Percentiles rank a stretch among this genome's conserved stretches.
These are phyloP conservation scores for Colletotrichum incanum DNA, from an alignment of 2,329 filamentous ascomycete species.

Conservation along the genomic window DNA sequence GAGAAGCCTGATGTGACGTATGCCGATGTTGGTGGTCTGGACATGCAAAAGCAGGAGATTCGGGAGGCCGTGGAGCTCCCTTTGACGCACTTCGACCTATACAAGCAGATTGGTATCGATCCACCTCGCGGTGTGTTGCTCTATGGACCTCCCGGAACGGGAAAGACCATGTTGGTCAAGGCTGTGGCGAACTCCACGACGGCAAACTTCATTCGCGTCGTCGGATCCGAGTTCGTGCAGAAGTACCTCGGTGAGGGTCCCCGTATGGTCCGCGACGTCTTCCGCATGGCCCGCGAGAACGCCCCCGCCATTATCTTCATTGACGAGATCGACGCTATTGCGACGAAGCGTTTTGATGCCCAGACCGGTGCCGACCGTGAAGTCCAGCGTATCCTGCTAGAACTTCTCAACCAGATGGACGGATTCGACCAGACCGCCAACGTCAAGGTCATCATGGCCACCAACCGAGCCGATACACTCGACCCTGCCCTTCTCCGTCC, in stretches of 20 bases:
- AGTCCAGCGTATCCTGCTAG: slow-evolving; percentile 97
- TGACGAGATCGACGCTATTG: slow-evolving; percentile 98
- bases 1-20: slow-evolving; percentile 99
- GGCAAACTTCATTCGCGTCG: slow-evolving; percentile 92
- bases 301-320: slow-evolving; percentile 99
- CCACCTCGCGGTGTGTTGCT: slow-evolving; percentile 96
- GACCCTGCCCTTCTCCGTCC: slow-evolving; percentile 95
- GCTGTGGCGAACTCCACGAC: slow-evolving; percentile 94
- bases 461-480: slow-evolving; percentile 96
- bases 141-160: slow-evolving; percentile 78
- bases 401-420: slow-evolving; percentile 99
- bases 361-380: slow-evolving; percentile 98
- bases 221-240: slow-evolving; percentile 93
- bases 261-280: slow-evolving; percentile 98
- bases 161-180: slow-evolving; percentile 92
- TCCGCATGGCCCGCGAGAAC: slow-evolving; percentile 99
- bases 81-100: slow-evolving; percentile 97
- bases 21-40: slow-evolving; percentile 95
- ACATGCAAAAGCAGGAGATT: slow-evolving; percentile 99
- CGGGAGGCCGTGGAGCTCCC: slow-evolving; percentile 97
- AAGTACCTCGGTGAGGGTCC: slow-evolving; percentile 95
- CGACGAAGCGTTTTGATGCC: slow-evolving; percentile 98
- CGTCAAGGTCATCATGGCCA: slow-evolving; percentile 99
- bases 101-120: slow-evolving; percentile 99
- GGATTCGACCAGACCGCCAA: slow-evolving; percentile 99